phyloP scores from a whole-genome alignment of 306 rosid species.

The Carpinus fangiana region DNA sequence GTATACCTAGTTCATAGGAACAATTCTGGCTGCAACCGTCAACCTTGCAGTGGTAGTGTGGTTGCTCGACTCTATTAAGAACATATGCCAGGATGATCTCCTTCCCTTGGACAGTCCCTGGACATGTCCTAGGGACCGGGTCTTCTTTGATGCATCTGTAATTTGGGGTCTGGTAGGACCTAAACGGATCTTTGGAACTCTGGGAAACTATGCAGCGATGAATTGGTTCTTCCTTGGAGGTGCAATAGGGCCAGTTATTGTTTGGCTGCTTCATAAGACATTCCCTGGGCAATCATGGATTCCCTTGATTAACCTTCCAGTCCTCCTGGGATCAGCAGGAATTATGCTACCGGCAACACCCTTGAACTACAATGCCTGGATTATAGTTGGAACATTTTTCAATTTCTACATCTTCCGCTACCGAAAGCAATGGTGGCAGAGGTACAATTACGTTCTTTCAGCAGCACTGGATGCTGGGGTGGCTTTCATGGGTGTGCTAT shows the following conservation, averaged over 20 bases:
- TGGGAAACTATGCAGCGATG: slow-evolving; percentile 61
- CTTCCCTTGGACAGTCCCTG: slow-evolving; percentile 65
- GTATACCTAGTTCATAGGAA: slow-evolving; percentile 65
- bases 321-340: slow-evolving; percentile 73
- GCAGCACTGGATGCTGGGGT: slow-evolving; percentile 84
- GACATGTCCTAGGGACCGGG: slow-evolving; percentile 74
- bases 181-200: slow-evolving; percentile 50
- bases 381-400: slow-evolving; percentile 64
- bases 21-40: slow-evolving; percentile 73
- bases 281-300: slow-evolving; percentile 77
- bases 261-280: slow-evolving; percentile 66
- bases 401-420: slow-evolving; percentile 76
- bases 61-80: slow-evolving; percentile 50
- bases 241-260: slow-evolving; percentile 63
- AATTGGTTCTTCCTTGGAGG: slow-evolving; percentile 93
- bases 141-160: slow-evolving; percentile 80
- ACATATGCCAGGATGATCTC: slow-evolving; percentile 58
- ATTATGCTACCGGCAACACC: slow-evolving; percentile 78
- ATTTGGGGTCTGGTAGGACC: slow-evolving; percentile 94
- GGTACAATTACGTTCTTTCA: slow-evolving; percentile 78
- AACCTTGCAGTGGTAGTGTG: slow-evolving; percentile 77
- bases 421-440: slow-evolving; percentile 84
- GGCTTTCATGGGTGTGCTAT: slow-evolving; percentile 74
- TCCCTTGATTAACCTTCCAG: slow-evolving; percentile 77
- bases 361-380: slow-evolving; percentile 80